Conservation (phyloP, 1,284 basidiomycete genomes). For the Heterobasidion parviporum region DNA sequence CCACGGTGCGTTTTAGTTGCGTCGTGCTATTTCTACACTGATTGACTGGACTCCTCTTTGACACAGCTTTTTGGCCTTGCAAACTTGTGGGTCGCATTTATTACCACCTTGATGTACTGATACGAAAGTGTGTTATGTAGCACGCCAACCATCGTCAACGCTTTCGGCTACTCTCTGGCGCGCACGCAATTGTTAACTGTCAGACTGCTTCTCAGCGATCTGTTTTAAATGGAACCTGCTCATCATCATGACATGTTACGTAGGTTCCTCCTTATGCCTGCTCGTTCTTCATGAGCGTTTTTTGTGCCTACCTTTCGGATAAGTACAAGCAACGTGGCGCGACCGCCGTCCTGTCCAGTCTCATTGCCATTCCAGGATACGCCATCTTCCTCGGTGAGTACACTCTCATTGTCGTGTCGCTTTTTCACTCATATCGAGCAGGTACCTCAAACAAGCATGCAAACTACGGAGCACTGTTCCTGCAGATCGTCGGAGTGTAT, state of each 20-base stretch:
- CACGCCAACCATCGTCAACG: slow-evolving; percentile 27
- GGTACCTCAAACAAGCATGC: not conserved
- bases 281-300: slow-evolving; percentile 22
- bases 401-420: not conserved
- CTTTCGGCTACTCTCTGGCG: slow-evolving; percentile 22
- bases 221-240: not conserved
- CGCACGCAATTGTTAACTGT: slow-evolving; percentile 24
- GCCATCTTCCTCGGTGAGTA: slow-evolving; percentile 36
- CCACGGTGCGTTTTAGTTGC: slow-evolving; percentile 10
- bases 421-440: not conserved
- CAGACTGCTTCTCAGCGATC: not conserved
- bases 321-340: slow-evolving; percentile 34
- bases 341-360: slow-evolving; percentile 25
- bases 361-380: slow-evolving; percentile 35
- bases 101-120: not conserved
- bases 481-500: not conserved
- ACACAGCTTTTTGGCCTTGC: slow-evolving; percentile 14
- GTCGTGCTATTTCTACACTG: not conserved
- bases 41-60: not conserved
- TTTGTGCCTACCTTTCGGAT: slow-evolving; percentile 34
- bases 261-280: slow-evolving; percentile 12
- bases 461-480: not conserved
- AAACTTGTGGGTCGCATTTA: slow-evolving; percentile 13
- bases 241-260: not conserved
- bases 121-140: slow-evolving; percentile 1